Evolutionary conservation across 2,329 filamentous ascomycete species (phyloP), one percentile per base, ranked within the genome.

Genomic region (Penicillium fuscoglaucum): DNA sequence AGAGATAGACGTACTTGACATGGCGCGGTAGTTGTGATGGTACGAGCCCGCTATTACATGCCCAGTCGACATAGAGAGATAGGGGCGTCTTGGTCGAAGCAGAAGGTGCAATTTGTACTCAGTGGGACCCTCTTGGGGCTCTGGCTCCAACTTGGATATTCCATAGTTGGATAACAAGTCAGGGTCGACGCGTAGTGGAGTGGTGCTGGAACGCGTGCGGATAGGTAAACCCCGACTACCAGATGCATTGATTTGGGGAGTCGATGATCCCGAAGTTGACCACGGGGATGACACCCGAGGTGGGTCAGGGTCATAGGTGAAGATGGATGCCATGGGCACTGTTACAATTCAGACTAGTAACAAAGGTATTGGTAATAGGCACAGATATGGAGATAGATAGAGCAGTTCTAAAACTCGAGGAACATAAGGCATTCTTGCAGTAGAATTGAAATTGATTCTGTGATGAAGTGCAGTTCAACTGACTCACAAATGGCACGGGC

Each of bases 81-180:
- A 96, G 7, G 84, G 85, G 61, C 91, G 84, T 58, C 93, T 84
- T 17, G 90, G 87, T 37, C 92, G 87, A 52, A 97, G 79, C 7
- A 98, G 82, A 6, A 99, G 80, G 76, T 98, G 95, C 44, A 99
- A 79, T 75, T 99, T 99, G 78, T 99, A 99, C 76, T 99, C 95
- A 0, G 91, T 96, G 19, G 95, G 92, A 0, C 95, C 95, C 62
- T 96, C 89, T 71, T 98, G 93, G 6, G 93, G 93, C 74, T 99
- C 95, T 13, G 93, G 88, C 62, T 93, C 88, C 17, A 99, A 79
- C 69, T 88, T 91, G 45, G 87, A 89, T 46, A 95, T 84, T 1
- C 83, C 84, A 71, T 86, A 87, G 55, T 88, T 84, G 50, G 76
- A 69, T 66, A 77, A 64, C 61, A 75, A 67, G 65, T 76, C 66